Conservation (phyloP, 1,284 basidiomycete species). For the Coniophora puteana region DNA sequence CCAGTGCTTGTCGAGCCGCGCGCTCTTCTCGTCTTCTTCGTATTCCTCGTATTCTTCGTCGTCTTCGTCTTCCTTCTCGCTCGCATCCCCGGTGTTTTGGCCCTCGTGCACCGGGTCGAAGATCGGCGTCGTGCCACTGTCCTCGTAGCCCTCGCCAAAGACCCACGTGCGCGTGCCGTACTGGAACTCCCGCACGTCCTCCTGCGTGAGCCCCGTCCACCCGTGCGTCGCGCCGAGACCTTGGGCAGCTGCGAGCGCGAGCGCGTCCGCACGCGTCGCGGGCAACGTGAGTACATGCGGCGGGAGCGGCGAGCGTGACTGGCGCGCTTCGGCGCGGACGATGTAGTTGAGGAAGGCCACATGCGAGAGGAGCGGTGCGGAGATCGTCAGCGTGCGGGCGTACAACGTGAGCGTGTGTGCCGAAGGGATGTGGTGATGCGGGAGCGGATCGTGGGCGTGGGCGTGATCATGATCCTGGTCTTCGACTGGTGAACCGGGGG, state of each 20-base stretch:
- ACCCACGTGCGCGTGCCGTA: slow-evolving; percentile 31
- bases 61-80: too few relatives aligned
- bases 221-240: too few relatives aligned
- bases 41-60: too few relatives aligned
- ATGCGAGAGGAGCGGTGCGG: slow-evolving; percentile 34
- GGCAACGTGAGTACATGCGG: slow-evolving; percentile 23
- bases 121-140: too few relatives aligned
- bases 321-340: slow-evolving; percentile 34
- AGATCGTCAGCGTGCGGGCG: slow-evolving; percentile 33
- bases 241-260: too few relatives aligned
- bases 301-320: slow-evolving; percentile 24
- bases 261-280: slow-evolving; percentile 30
- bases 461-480: too few relatives aligned
- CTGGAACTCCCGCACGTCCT: slow-evolving; percentile 37
- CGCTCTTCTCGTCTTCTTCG: slow-evolving; percentile 13
- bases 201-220: slow-evolving; percentile 26
- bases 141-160: slow-evolving; percentile 16
- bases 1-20: slow-evolving; percentile 40
- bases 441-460: too few relatives aligned
- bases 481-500: too few relatives aligned
- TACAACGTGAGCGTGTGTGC: too few relatives aligned
- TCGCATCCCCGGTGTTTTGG: too few relatives aligned
- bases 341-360: slow-evolving; percentile 35
- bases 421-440: too few relatives aligned
- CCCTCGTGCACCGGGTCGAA: slow-evolving; percentile 16